Base-by-base conservation (phyloP, 306 rosid genomes). In the Delonix regia region DNA sequence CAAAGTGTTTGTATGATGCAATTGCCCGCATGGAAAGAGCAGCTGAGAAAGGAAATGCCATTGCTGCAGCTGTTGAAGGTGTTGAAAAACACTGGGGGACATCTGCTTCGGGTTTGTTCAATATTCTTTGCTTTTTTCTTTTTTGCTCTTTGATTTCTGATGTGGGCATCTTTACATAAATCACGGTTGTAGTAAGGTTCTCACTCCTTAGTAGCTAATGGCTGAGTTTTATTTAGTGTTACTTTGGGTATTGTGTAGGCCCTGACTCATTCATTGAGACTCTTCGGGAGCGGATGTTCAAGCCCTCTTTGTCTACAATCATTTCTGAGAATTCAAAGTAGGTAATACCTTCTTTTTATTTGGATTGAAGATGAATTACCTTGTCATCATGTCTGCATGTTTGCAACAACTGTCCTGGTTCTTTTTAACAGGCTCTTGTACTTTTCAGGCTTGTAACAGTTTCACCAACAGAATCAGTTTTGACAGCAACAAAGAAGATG, bases 11-110 rank as follows among this genome's bases (percentile, higher is more conserved):
- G 82, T 86, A 93, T 75, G 99, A 96, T 85, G 99, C 99, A 53
- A 93, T 93, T 84, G 97, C 98, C 39, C 96, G 99, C 48, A 89
- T 96, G 99, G 99, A 96, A 84, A 90, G 99, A 86, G 99, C 98
- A 36, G 93, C 98, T 51, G 99, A 96, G 85, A 96, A 96, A 86
- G 99, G 99, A 82, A 96, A 90, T 87, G 99, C 99, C 70, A 96
- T 96, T 85, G 99, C 96, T 61, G 99, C 99, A 85, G 99, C 99
- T 70, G 98, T 96, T 86, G 99, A 96, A 86, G 99, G 99, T 52
- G 99, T 96, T 78, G 99, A 96, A 88, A 96, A 93, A 85, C 89
- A 88, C 62, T 96, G 99, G 99, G 97, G 93, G 61, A 27, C 98
- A 48, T 75, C 98, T 74, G 77, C 78, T 82, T 79, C 91, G 78